Base-by-base conservation (phyloP, 2,329 filamentous ascomycete species). In the Rhynchosporium secalis region DNA sequence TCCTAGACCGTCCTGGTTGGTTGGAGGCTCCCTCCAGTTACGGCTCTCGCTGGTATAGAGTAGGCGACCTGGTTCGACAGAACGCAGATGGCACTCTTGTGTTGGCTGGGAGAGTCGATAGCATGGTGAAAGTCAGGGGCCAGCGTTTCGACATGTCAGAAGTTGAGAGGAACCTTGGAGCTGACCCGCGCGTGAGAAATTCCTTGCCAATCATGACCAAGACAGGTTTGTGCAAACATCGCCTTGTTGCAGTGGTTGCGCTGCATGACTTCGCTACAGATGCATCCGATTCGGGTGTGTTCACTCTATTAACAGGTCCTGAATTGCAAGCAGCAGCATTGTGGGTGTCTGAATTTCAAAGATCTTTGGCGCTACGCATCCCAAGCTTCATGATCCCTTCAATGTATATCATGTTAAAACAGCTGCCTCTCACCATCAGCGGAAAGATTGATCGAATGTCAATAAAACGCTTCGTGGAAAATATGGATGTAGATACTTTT, bases 71-170 rank as follows among this genome's bases (percentile, higher is more conserved):
- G 0, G 84, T 82, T 0, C 77, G 76, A n/a, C 83, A 85, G 60
- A 77, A 83, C 49, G 70, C 75, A 0, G 79, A 85, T 54, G 72
- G 68, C 28, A 78, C 77, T 3, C 79, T 87, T 55, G 72, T 80
- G 15, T 86, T 84, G 63, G 76, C 86, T 41, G 85, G 86, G 12
- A 80, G 87, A 56, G 86, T 85, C 65, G 86, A 89, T 68, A 82
- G 81, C n/a, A 86, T 86, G 72, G 82, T 88, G 61, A 90, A 90
- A 74, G 76, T 89, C 31, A 78, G 81, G 13, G 89, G 89, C 29
- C 86, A 84, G 66, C 77, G 86, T 62, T 81, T 88, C 60, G 89
- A 86, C 74, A 77, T 86, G 58, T 79, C 76, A 10, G 80, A 79
- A 71, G 80, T 79, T 59, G 81, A 77, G 13, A 56, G 28, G 15